Evolutionary conservation across 805 yeast species (phyloP), one percentile per base, ranked within the genome.

Genomic region (Saccharomyces cerevisiae): DNA sequence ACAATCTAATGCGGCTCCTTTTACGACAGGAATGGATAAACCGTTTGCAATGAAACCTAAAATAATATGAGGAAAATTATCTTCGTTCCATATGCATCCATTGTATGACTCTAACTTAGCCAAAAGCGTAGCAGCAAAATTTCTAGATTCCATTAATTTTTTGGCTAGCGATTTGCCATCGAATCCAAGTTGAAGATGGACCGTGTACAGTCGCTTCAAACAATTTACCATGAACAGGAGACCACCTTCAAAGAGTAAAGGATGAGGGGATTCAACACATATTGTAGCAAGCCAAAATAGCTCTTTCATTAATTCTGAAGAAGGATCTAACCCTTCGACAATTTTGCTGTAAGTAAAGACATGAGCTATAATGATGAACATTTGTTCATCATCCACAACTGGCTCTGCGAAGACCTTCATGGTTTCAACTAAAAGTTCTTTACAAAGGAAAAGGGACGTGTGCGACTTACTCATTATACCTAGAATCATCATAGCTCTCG

Each of bases 401-500:
- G 68, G 66, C 47, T 65, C 61, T 2, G 69, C 69, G n/a, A 69
- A 53, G 3, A 77, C 65, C 29, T 68, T 70, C 51, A 70, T 59
- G 0, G 67, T 61, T 43, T 62, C 65, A 1, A 48, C 48, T 17
- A 66, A 56, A 26, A 67, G 48, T 30, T 59, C 62, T 41, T 54
- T 60, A 24, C 76, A 79, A 60, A 71, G 60, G n/a, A 75, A 73
- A 61, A 83, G 87, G 51, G 79, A 79, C 17, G 84, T 78, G 24
- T 89, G 89, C 13, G 74, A 70, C 55, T 79, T 79, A 0, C 87
- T 76, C 49, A 88, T 67, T 41, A 84, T 79, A 32, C 95, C 92
- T 17, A 87, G 75, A 9, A 86, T 77, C 52, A 87, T 70, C 55
- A 84, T 70, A 1, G 89, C 87, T 55, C 90, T 73, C 4, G 80